Evolutionary conservation across 1,139 yeast genomes (phyloP).

Genomic region (Eremothecium gossypii): DNA sequence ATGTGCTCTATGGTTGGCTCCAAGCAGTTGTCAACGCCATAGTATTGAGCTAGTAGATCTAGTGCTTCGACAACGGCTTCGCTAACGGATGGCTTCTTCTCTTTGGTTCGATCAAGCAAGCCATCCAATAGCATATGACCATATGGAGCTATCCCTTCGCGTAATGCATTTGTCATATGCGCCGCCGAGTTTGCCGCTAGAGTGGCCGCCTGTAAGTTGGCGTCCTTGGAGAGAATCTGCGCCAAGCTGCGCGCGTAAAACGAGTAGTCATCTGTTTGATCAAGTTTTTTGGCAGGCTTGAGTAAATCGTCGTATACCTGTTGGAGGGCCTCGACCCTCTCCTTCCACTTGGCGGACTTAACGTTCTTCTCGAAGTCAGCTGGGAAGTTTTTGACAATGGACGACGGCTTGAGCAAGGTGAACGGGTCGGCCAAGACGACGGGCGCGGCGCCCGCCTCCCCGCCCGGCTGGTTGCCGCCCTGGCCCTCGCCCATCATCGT

Average conservation of each 20-base stretch:
- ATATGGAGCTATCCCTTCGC: conserved; percentile 46
- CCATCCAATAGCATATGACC: conserved; percentile 47
- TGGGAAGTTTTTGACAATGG: conserved; percentile 60
- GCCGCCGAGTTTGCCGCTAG: conserved; percentile 65
- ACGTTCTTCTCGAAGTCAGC: conserved; percentile 46
- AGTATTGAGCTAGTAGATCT: conserved; percentile 30
- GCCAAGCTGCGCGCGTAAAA: conserved; percentile 52
- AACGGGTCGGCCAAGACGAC: conserved; percentile 36
- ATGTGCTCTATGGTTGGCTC: conserved; percentile 52
- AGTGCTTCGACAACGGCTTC: conserved; percentile 60
- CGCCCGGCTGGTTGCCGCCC: neutral
- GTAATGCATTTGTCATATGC: conserved; percentile 58
- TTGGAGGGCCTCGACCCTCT: conserved; percentile 77
- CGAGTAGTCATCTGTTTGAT: conserved; percentile 50
- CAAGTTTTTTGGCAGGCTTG: conserved; percentile 37
- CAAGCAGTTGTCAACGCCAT: conserved; percentile 47
- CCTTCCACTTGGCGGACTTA: conserved; percentile 76
- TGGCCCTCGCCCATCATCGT: conserved; percentile 36
- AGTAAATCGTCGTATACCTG: conserved; percentile 46
- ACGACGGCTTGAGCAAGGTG: conserved; percentile 48
- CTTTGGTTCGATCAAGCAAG: conserved; percentile 75
- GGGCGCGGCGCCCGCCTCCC: conserved; percentile 4
- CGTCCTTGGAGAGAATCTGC: conserved; percentile 70
- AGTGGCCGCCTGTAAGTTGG: conserved; percentile 80
- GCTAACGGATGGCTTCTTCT: conserved; percentile 70